A percentile compares a stretch with the other conserved stretches of the same genome.
phyloP scores from a whole-genome alignment of 208 protist species.

The Trypanosoma avium region DNA sequence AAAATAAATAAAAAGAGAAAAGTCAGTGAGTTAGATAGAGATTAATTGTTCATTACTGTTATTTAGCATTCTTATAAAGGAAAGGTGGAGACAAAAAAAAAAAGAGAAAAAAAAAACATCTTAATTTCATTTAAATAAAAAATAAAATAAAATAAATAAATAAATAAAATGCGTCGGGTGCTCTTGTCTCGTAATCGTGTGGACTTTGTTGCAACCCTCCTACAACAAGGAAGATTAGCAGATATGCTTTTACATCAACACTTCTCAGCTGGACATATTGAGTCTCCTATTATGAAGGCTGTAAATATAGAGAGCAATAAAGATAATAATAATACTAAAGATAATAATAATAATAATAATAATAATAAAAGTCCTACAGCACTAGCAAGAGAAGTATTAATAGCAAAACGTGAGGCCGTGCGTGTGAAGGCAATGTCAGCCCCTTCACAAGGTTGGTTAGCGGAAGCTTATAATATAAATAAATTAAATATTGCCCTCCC shows the following conservation, averaged over 20 bases:
- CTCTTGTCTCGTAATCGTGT: constrained; percentile 31
- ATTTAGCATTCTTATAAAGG: too few species aligned
- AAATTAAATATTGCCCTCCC: constrained; percentile 13
- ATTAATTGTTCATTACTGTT: too few species aligned
- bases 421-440: not conserved
- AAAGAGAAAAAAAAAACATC: constrained; percentile 11
- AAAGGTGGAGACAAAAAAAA: not conserved
- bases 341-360: constrained; percentile 12
- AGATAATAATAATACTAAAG: not conserved
- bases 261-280: constrained; percentile 30
- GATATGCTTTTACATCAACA: constrained; percentile 73
- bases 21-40: too few species aligned
- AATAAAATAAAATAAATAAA: not conserved
- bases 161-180: constrained; percentile 30
- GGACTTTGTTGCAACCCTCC: constrained; percentile 67
- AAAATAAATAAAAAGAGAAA: too few species aligned
- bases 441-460: not conserved
- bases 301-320: too few species aligned
- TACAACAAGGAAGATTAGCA: constrained; percentile 52
- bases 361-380: not conserved
- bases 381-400: not conserved
- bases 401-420: constrained; percentile 4
- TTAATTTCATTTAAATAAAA: constrained; percentile 10
- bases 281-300: not conserved
- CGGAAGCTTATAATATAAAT: not conserved